These are phyloP conservation scores for Aspergillus hancockii DNA, from an alignment of 495 filamentous ascomycete species.

Conservation along the genomic window DNA sequence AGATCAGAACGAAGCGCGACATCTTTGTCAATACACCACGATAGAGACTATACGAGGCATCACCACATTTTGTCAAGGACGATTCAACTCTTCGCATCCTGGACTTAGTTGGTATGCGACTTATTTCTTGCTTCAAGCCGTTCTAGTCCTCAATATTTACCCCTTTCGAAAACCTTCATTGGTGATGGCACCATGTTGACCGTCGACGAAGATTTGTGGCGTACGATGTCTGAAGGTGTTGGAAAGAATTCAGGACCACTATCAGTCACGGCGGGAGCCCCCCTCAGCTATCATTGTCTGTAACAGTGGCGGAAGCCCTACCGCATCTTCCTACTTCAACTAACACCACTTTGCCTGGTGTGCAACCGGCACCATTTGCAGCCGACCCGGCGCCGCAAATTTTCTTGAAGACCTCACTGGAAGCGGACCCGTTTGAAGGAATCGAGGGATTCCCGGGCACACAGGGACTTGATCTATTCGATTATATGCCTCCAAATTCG, in stretches of 20 bases:
- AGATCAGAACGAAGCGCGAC: conserved; percentile 21
- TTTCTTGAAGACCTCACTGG: conserved; percentile 21
- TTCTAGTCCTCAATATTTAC: conserved; percentile 22
- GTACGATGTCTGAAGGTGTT: conserved; percentile 20
- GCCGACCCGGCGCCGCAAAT: conserved; percentile 24
- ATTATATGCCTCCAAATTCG: conserved; percentile 10
- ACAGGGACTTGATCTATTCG: conserved; percentile 18
- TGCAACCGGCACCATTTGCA: conserved; percentile 7
- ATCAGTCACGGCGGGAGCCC: background rate
- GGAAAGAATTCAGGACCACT: conserved; percentile 15
- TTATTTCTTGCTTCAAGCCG: conserved; percentile 27
- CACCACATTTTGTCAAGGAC: conserved; percentile 14
- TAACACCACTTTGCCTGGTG: background rate
- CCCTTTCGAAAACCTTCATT: conserved; percentile 5
- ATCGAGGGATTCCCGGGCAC: conserved; percentile 23
- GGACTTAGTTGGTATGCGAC: conserved; percentile 25
- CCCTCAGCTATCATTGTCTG: background rate
- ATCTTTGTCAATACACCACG: conserved; percentile 21
- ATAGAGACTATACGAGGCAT: conserved; percentile 27
- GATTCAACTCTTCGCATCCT: conserved; percentile 15
- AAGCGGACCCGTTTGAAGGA: conserved; percentile 22
- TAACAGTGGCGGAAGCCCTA: background rate
- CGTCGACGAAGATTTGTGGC: conserved; percentile 16
- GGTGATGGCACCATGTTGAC: background rate
- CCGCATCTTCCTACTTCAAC: background rate